Evolutionary conservation across 768 basidiomycete genomes (phyloP).

Genomic region (Mrakia blollopis): DNA sequence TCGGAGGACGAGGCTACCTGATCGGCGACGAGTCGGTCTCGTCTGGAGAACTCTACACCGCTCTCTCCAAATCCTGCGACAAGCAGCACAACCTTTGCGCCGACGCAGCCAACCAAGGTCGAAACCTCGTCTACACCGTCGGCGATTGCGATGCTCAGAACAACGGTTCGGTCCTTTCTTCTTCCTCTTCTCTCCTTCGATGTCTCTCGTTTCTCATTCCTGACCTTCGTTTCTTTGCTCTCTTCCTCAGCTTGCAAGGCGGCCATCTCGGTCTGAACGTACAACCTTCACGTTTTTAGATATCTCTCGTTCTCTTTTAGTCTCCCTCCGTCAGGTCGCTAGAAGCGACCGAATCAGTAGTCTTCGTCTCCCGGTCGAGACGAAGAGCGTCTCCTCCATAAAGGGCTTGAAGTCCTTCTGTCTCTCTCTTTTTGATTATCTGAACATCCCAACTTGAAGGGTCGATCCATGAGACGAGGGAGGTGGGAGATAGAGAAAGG

Average conservation of each 20-base stretch:
- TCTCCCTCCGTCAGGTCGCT: neutral
- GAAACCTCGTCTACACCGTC: slow-evolving; percentile 34
- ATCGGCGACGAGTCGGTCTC: slow-evolving; percentile 1
- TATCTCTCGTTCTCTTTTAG: neutral
- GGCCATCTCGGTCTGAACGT: neutral
- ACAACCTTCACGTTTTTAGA: neutral
- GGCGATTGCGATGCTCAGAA: slow-evolving; percentile 33
- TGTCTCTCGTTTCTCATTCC: neutral
- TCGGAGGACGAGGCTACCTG: slow-evolving; percentile 1
- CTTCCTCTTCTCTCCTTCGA: neutral
- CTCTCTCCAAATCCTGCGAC: slow-evolving; percentile 34
- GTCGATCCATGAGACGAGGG: too few relatives aligned
- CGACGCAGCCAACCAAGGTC: slow-evolving; percentile 32
- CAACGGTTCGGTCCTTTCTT: neutral
- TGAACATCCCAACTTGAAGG: too few relatives aligned
- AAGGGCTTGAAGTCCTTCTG: too few relatives aligned
- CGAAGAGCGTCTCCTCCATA: too few relatives aligned
- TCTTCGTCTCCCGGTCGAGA: too few relatives aligned
- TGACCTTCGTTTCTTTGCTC: neutral
- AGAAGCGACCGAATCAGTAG: neutral
- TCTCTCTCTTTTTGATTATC: too few relatives aligned
- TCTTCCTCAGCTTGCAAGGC: neutral
- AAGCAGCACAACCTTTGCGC: slow-evolving; percentile 35
- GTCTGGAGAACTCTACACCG: slow-evolving; percentile 29
- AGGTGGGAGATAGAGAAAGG: too few relatives aligned